These are phyloP conservation scores for Termitomyces sp. DNA, from an alignment of 768 basidiomycete genomes.

Conservation along the genomic window DNA sequence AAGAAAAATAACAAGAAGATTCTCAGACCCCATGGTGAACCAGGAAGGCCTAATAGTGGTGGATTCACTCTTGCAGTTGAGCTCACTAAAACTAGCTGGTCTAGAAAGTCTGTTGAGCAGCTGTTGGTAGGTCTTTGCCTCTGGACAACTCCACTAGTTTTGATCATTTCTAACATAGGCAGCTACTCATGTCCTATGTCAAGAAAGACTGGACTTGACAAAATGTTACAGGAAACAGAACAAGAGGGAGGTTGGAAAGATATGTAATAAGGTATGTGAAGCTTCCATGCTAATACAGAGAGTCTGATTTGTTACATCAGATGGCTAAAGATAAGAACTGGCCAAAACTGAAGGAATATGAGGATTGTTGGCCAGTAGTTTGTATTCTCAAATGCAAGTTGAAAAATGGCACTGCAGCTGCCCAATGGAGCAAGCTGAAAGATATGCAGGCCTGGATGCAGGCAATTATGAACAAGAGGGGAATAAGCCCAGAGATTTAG, in stretches of 20 bases:
- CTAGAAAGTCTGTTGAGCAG: slow-evolving; percentile 2
- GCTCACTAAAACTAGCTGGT: slow-evolving; percentile 1
- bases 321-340: neutral
- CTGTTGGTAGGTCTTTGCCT: neutral
- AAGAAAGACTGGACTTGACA: slow-evolving; percentile 4
- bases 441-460: neutral
- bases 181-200: neutral
- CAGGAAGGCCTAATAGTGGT: slow-evolving; percentile 6
- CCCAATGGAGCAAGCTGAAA: neutral
- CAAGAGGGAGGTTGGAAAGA: neutral
- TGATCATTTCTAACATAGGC: neutral
- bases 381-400: neutral
- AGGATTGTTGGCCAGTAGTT: neutral
- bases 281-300: too few species aligned
- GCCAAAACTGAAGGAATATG: neutral
- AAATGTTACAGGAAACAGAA: slow-evolving; percentile 4
- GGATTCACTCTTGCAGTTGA: slow-evolving; percentile 1
- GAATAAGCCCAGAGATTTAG: neutral
- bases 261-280: neutral
- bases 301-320: neutral
- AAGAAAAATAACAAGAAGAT: too few species aligned
- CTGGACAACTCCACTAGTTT: neutral
- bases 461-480: neutral
- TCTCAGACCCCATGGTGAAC: neutral
- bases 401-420: neutral